Base-by-base conservation (phyloP, 352 stramenopile genomes). In the Pythium aphanidermatum region DNA sequence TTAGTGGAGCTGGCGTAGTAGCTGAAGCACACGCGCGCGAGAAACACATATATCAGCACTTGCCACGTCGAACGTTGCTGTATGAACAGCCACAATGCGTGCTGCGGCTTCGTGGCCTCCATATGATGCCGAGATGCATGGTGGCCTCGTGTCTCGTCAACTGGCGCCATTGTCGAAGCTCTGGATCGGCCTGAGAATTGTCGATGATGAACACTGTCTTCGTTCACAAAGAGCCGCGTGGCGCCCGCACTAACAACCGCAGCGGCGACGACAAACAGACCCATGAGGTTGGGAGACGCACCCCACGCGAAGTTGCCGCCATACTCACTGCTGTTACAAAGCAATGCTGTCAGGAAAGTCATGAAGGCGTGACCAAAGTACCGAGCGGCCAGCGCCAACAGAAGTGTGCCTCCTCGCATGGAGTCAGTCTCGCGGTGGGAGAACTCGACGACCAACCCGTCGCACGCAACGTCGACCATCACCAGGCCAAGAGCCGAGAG, bases 1-100 rank as follows among this genome's bases (percentile, higher is more conserved):
- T 81, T 80, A 27, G 62, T 50, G 10, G 66, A 68, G 25, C 64
- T 74, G 19, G 63, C 64, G 52, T 87, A 84, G 61, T 83, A 83
- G 14, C 56, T 67, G 41, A 70, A 79, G 43, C 60, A 86, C 17
- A 90, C 38, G 25, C 60, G 57, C 9, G 57, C 62, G 19, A 81
- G 19, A 26, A 84, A 80, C 5, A 65, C 55, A 39, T 70, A 82
- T 5, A 53, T 17, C 16, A 73, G 49, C 2, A 67, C 19, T 23
- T 78, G 69, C 28, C 70, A 58, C 14, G 78, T 70, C 3, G 57
- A 59, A 13, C 61, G 63, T 3, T 62, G 60, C 32, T 78, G 65
- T 12, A 65, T 38, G 23, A 74, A 50, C 20, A 63, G 61, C 53
- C 63, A 70, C 2, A 81, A 51, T 14, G 42, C 38, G 8, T 38